Evolutionary conservation across 2,329 filamentous ascomycete genomes (phyloP), one percentile per base, ranked within the genome.

Genomic region (Leptosphaerulina australis): DNA sequence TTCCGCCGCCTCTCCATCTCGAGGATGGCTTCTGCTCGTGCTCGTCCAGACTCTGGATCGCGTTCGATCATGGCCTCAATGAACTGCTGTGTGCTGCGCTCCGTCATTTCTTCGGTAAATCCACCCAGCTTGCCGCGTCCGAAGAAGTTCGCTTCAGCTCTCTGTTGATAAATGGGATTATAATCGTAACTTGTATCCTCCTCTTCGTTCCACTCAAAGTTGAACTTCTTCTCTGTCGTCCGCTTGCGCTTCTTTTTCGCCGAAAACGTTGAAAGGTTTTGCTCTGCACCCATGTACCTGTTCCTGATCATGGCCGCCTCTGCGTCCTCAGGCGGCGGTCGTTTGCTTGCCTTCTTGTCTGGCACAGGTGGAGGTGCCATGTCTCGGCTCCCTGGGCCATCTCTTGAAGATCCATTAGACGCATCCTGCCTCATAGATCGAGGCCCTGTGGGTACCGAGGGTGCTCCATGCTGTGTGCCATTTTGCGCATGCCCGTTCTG

Each of bases 181-280:
- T 91, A 88, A 61, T 90, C 87, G 2, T 80, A 83, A 58, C 87
- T 93, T 0, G 94, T 99, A 72, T 99, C 94, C 69, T 99, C 94
- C 54, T 95, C 90, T 1, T 85, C 83, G 62, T 96, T 95, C 94
- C 94, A 99, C 64, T 96, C 94, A 65, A 99, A 99, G 66, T 97
- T 99, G 79, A 99, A 99, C 72, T 99, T 97, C 75, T 92, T 91
- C 68, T 96, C 93, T 1, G 90, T 94, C 1, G 91, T 96, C 55
- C 93, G 83, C 77, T 90, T 88, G 48, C 93, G 84, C 79, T 97
- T 97, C 82, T 97, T 99, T 77, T 94, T 90, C 1, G 92, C 92
- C 0, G 91, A 96, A 68, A 97, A 97, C 28, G 83, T 96, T 4
- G 88, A 92, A 57, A 87, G 84, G 59, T 94, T 95, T 43, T 89